Conservation (phyloP, 805 yeast species). For the Wickerhamomyces chambardii region DNA sequence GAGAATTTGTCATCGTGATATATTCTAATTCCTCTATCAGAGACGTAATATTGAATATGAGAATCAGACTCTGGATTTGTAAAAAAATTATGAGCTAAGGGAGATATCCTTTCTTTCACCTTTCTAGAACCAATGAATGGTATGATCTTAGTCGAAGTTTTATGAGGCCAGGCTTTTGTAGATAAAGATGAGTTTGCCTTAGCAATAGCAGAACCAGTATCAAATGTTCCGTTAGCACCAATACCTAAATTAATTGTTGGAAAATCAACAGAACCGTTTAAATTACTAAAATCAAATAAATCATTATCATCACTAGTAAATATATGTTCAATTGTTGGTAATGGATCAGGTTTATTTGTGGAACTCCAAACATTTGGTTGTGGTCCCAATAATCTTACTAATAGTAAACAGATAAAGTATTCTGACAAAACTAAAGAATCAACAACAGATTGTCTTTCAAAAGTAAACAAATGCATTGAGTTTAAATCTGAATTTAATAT, state of each 20-base stretch:
- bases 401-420: slow-evolving; percentile 56
- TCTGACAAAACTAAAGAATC: slow-evolving; percentile 56
- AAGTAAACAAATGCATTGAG: slow-evolving; percentile 58
- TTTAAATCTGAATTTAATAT: slow-evolving; percentile 53
- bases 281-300: slow-evolving; percentile 19
- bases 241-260: too few species aligned
- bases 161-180: too few species aligned
- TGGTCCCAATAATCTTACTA: slow-evolving; percentile 54
- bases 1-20: slow-evolving; percentile 33
- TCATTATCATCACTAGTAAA: slow-evolving; percentile 23
- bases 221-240: too few species aligned
- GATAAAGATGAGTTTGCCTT: too few species aligned
- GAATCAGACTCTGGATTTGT: slow-evolving; percentile 87
- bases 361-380: slow-evolving; percentile 67
- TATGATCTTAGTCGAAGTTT: too few species aligned
- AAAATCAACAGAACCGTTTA: too few species aligned
- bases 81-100: slow-evolving; percentile 68
- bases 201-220: too few species aligned
- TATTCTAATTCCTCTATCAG: slow-evolving; percentile 56
- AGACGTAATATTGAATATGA: slow-evolving; percentile 68
- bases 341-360: slow-evolving; percentile 36
- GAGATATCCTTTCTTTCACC: slow-evolving; percentile 31
- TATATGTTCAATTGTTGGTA: slow-evolving; percentile 28
- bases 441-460: slow-evolving; percentile 54
- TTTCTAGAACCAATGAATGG: too few species aligned